A percentile compares a stretch with the other conserved stretches of the same genome.
phyloP scores from a whole-genome alignment of 768 basidiomycete species.

The Rossbeevera mucosa region DNA sequence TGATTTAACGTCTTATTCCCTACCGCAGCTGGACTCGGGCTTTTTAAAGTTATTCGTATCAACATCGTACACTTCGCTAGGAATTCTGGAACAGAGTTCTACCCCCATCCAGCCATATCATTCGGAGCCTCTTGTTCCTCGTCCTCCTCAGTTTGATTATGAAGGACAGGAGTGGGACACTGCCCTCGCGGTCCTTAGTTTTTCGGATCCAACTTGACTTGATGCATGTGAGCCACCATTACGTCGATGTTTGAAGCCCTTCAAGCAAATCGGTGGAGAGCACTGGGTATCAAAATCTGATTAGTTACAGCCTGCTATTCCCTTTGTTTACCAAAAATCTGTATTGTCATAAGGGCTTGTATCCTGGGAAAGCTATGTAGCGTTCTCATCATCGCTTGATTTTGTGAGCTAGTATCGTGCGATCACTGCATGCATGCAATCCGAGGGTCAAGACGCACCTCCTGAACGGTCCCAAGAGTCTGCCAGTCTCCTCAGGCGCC shows the following conservation, averaged over 20 bases:
- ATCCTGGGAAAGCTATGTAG: no score
- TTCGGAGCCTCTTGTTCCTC: conserved; percentile 7
- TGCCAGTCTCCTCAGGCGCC: conserved; percentile 66
- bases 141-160: not conserved
- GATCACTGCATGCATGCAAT: conserved; percentile 14
- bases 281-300: no score
- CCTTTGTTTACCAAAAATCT: no score
- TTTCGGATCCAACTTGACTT: conserved; percentile 11
- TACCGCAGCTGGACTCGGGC: conserved; percentile 41
- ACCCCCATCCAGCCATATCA: conserved; percentile 17
- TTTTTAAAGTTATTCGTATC: conserved; percentile 59
- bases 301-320: no score
- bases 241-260: no score
- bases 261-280: no score
- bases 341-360: no score
- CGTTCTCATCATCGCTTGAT: not conserved
- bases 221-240: no score
- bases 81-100: conserved; percentile 44
- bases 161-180: conserved; percentile 31
- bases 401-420: not conserved
- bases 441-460: conserved; percentile 16
- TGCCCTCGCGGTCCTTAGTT: conserved; percentile 20
- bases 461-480: conserved; percentile 53
- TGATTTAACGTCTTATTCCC: conserved; percentile 38
- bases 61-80: conserved; percentile 45